Evolutionary conservation across 306 rosid genomes (phyloP), one percentile per base, ranked within the genome.

Genomic region (Cicer arietinum): DNA sequence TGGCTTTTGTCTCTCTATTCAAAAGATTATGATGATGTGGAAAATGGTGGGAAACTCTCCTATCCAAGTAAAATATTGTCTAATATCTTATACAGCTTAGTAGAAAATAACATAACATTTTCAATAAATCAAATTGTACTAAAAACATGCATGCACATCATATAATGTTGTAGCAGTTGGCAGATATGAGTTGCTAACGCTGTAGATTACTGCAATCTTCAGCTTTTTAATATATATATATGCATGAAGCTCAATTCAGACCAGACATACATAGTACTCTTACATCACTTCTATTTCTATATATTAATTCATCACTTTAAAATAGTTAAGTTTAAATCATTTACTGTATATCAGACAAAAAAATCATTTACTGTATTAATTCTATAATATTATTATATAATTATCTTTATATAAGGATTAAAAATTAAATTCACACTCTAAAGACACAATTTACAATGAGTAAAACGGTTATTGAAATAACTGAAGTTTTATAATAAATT

Each of bases 1-100:
- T 89, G 87, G 80, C 80, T 37, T 37, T 77, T 85, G 88, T 85
- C 88, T 81, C 84, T 81, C 85, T 82, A 84, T 92, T 89, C 91
- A 90, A 92, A 89, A 41, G 50, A 87, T 60, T 82, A 78, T 59
- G 84, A 78, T 82, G 86, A 86, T 65, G 86, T 81, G 80, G 77
- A 76, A 80, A 85, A 82, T 65, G 86, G 84, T 79, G 75, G 50
- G 83, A 79, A 79, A 82, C 78, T 62, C 83, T 75, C 61, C 58
- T 73, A 79, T 54, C 41, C 39, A 37, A 46, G 77, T 62, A 51
- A 80, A 80, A 22, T 57, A 51, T 35, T 77, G 71, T 39, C 72
- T 44, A 63, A 20, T 70, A 73, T 71, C 66, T 52, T 77, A 20
- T 84, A 65, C 69, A 73, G 8, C 37, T 59, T 47, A 45, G 60